Percentiles rank a stretch among this genome's conserved stretches.
These are phyloP conservation scores for Linnemannia exigua DNA, from an alignment of 192 early-diverging fungal genomes.

Conservation along the genomic window DNA sequence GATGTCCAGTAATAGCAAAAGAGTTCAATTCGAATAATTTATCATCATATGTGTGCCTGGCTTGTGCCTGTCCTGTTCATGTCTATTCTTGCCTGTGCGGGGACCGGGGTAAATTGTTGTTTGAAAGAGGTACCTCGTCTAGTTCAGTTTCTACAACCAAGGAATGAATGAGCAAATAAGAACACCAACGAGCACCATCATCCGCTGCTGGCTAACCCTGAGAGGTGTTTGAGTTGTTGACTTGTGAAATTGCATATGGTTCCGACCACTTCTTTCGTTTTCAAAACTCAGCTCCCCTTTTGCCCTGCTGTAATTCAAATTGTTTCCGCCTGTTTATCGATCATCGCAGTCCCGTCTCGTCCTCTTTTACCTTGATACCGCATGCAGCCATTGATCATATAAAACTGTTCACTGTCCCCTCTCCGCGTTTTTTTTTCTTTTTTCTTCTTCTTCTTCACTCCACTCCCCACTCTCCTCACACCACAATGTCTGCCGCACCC, in stretches of 20 bases:
- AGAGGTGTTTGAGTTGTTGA: background rate
- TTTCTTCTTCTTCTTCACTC: constrained; percentile 14
- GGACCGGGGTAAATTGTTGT: too few species aligned
- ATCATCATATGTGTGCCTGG: too few species aligned
- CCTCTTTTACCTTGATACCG: background rate
- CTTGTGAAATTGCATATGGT: background rate
- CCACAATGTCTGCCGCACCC: constrained; percentile 25
- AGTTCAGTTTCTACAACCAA: too few species aligned
- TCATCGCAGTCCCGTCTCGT: background rate
- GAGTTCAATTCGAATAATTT: too few species aligned
- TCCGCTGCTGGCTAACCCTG: background rate
- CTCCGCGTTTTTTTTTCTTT: constrained; percentile 7
- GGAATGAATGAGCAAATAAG: too few species aligned
- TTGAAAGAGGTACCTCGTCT: too few species aligned
- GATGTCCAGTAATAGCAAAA: too few species aligned
- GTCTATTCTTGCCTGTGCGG: too few species aligned
- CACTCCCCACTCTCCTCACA: constrained; percentile 25
- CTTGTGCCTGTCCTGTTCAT: too few species aligned
- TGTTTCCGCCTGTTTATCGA: constrained; percentile 5
- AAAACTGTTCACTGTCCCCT: background rate
- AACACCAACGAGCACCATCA: background rate
- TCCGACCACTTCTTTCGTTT: background rate
- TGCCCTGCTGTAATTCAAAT: too few species aligned
- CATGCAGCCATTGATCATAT: background rate
- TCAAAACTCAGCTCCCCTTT: too few species aligned